Evolutionary conservation across 768 basidiomycete species (phyloP), one percentile per base, ranked within the genome.

Genomic region (Lactarius quietus): DNA sequence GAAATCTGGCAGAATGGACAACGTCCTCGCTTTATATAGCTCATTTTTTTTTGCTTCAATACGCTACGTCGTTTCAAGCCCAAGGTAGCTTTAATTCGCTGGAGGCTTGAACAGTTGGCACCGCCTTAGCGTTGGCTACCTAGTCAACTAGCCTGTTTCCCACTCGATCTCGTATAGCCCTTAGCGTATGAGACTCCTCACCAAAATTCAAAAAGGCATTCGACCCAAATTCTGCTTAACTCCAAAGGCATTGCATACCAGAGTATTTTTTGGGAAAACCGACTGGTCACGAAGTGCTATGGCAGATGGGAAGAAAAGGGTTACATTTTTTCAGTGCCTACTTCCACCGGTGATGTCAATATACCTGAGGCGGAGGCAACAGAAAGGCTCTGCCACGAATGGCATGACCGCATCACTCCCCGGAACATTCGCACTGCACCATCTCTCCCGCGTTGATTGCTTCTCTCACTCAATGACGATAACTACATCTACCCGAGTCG

Each of bases 221-320:
- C 18, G 93, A 93, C 72, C 95, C 95, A 1, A 94, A 87, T 73
- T 84, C 1, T 85, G 97, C 28, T 77, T 95, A 70, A 83, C 88
- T 1, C 81, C 91, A 0, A 89, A 91, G 68, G 78, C 78, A 3
- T n/a, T n/a, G n/a, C n/a, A n/a, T n/a, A n/a, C n/a, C n/a, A n/a
- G n/a, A n/a, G n/a, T n/a, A n/a, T n/a, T n/a, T n/a, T 97, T 75
- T 78, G 82, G 2, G 79, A 79, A 26, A 98, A 99, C 74, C 82
- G 85, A 36, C 81, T 98, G 7, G 89, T 96, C 31, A 89, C 87
- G 73, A 85, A 97, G 14, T 94, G 87, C 66, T 98, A 97, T 73
- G 83, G 86, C 83, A 64, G 97, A 98, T 71, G 79, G 81, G 3
- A n/a, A n/a, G 96, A 98, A 63, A 94, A 94, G 12, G 71, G 78